phyloP scores from a whole-genome alignment of 495 filamentous ascomycete genomes.

The Jackrogersella minutella region DNA sequence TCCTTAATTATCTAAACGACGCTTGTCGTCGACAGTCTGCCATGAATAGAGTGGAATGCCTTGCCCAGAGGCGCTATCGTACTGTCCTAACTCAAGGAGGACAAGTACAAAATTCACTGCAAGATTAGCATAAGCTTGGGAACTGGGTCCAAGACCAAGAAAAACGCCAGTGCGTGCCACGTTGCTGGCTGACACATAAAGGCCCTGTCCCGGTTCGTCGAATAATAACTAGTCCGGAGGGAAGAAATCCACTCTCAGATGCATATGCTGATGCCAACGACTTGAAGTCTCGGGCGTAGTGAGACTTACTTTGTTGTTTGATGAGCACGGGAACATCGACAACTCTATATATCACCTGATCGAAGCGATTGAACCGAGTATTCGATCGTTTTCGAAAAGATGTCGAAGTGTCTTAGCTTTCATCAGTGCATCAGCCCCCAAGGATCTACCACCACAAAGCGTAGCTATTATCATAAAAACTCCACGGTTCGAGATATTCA shows the following conservation, averaged over 20 bases:
- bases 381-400: too few relatives aligned
- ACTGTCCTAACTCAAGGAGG: not conserved
- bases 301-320: not conserved
- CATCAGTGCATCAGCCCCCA: not conserved
- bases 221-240: conserved; percentile 5
- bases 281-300: not conserved
- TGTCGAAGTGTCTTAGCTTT: not conserved
- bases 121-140: conserved; percentile 12
- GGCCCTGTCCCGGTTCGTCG: too few relatives aligned
- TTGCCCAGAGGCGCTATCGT: not conserved
- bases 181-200: conserved; percentile 24
- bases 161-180: conserved; percentile 18
- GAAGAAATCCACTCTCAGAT: conserved; percentile 1
- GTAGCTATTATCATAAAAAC: not conserved
- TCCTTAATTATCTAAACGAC: too few relatives aligned
- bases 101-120: conserved; percentile 11
- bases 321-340: not conserved
- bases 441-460: not conserved
- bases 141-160: conserved; percentile 4
- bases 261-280: conserved; percentile 13
- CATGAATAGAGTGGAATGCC: not conserved
- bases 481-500: not conserved
- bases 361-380: not conserved
- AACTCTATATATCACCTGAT: not conserved
- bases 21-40: not conserved